These are phyloP conservation scores for Breynia disticha DNA, from an alignment of 441 rosid genomes.

Conservation along the genomic window DNA sequence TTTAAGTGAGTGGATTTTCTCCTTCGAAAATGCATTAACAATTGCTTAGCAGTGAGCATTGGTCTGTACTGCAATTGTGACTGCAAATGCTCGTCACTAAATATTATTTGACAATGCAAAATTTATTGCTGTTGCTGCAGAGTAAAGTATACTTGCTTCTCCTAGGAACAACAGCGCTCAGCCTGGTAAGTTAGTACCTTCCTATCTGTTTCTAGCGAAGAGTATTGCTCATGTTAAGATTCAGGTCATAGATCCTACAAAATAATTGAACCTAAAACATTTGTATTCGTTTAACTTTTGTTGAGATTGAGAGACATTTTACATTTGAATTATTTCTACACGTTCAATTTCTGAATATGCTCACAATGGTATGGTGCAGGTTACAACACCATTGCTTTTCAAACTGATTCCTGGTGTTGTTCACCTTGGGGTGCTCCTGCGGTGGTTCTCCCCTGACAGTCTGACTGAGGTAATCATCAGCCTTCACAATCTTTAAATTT, in stretches of 20 bases:
- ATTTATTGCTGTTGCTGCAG: conserved; percentile 29
- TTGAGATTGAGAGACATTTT: neutral
- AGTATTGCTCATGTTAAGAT: neutral
- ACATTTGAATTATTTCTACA: neutral
- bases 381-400: conserved; percentile 93
- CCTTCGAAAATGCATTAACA: no score
- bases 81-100: no score
- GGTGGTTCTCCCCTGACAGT: conserved; percentile 84
- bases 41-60: no score
- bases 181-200: conserved; percentile 50
- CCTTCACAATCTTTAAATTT: neutral
- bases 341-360: neutral
- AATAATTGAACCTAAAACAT: neutral
- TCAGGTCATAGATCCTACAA: neutral
- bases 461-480: conserved; percentile 52
- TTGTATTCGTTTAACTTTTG: neutral
- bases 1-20: no score
- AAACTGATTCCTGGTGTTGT: conserved; percentile 89
- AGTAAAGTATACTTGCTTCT: conserved; percentile 85
- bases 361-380: conserved; percentile 30
- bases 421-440: conserved; percentile 75
- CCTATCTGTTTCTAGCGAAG: conserved; percentile 4
- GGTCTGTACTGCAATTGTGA: no score
- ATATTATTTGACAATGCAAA: conserved; percentile 1
- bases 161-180: conserved; percentile 91